A percentile compares a stretch with the other conserved stretches of the same genome.
These are phyloP conservation scores for Fonsecaea multimorphosa DNA, from an alignment of 2,329 filamentous ascomycete genomes.

Conservation along the genomic window DNA sequence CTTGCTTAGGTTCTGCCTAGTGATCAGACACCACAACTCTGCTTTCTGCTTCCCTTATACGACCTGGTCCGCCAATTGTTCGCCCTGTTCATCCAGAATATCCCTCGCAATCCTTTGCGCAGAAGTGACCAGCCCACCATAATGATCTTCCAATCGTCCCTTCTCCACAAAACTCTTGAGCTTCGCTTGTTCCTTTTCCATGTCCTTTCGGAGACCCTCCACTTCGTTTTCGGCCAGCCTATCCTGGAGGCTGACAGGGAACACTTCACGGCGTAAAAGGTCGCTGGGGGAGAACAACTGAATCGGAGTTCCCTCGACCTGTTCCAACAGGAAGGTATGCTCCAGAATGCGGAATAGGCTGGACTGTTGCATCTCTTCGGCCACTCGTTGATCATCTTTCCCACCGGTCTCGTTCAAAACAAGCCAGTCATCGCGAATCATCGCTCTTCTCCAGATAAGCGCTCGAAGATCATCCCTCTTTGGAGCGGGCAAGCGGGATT, in stretches of 20 bases:
- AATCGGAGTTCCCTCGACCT: slow-evolving; percentile 20
- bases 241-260: slow-evolving; percentile 29
- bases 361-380: slow-evolving; percentile 31
- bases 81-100: slow-evolving; percentile 30
- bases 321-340: slow-evolving; percentile 24
- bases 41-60: not conserved
- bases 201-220: slow-evolving; percentile 34
- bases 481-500: slow-evolving; percentile 45
- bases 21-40: not conserved
- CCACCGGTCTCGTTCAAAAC: slow-evolving; percentile 77
- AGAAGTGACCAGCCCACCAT: slow-evolving; percentile 34
- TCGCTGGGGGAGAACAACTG: slow-evolving; percentile 30
- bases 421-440: slow-evolving; percentile 83
- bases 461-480: slow-evolving; percentile 57
- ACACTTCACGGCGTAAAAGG: slow-evolving; percentile 29
- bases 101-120: slow-evolving; percentile 31
- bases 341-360: slow-evolving; percentile 34
- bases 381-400: slow-evolving; percentile 65
- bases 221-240: slow-evolving; percentile 30
- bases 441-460: slow-evolving; percentile 87
- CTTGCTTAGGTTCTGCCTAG: not conserved
- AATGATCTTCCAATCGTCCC: slow-evolving; percentile 40
- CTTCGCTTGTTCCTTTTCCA: slow-evolving; percentile 47
- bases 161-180: slow-evolving; percentile 44
- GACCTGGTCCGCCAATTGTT: slow-evolving; percentile 27